phyloP scores from a whole-genome alignment of 2,329 filamentous ascomycete species.

The Ceratocystis cubensis region DNA sequence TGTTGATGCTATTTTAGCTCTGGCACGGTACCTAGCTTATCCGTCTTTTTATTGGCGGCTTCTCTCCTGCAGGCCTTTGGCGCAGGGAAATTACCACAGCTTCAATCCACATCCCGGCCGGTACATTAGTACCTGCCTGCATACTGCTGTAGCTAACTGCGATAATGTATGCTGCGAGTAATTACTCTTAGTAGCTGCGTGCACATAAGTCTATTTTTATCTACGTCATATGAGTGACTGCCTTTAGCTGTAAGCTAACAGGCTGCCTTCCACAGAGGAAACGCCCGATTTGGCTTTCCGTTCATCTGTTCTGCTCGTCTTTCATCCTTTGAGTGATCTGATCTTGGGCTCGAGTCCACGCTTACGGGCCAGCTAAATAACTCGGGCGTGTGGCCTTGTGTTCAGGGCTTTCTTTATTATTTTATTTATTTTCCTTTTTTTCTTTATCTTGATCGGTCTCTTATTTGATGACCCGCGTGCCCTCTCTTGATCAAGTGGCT shows the following conservation, averaged over 20 bases:
- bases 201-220: background rate
- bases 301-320: background rate
- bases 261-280: background rate
- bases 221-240: background rate
- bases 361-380: too few species aligned
- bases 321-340: background rate
- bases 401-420: too few species aligned
- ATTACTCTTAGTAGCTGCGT: background rate
- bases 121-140: too few species aligned
- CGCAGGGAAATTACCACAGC: background rate
- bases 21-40: background rate
- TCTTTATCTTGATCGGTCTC: too few species aligned
- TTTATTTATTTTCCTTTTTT: too few species aligned
- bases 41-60: background rate
- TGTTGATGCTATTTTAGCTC: background rate
- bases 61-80: background rate
- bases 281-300: background rate
- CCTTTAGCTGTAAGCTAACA: background rate
- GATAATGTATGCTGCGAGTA: background rate
- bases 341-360: background rate
- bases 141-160: too few species aligned
- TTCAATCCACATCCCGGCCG: too few species aligned
- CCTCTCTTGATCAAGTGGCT: background rate
- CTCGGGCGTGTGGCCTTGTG: too few species aligned
- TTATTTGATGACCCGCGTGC: too few species aligned